A percentile compares a stretch with the other conserved stretches of the same genome.
These are phyloP conservation scores for Crucibulum laeve DNA, from an alignment of 768 basidiomycete species.

Conservation along the genomic window DNA sequence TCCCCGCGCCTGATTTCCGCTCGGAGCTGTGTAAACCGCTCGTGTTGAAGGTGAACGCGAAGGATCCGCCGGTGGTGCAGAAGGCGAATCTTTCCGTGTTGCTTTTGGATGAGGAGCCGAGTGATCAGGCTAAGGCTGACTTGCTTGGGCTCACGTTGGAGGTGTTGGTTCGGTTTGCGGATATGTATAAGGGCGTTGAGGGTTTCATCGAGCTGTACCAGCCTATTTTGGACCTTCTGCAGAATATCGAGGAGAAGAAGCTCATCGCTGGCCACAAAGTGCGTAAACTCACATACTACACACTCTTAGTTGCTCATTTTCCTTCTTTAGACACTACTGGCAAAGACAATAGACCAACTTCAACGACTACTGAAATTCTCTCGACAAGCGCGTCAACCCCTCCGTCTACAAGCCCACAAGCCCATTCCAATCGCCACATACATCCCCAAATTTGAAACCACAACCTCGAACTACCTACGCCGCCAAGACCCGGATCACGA, in stretches of 20 bases:
- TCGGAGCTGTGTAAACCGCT: conserved; percentile 38
- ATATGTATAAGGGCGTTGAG: conserved; percentile 71
- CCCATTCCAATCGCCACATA: conserved; percentile 93
- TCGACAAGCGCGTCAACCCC: conserved; percentile 66
- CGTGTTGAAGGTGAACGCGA: conserved; percentile 36
- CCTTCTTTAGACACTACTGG: conserved; percentile 40
- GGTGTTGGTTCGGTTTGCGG: conserved; percentile 64
- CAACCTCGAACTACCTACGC: conserved; percentile 70
- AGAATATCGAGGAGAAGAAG: conserved; percentile 38
- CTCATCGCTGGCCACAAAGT: conserved; percentile 59
- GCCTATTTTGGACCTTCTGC: conserved; percentile 61
- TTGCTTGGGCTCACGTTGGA: conserved; percentile 58
- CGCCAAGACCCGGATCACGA: conserved; percentile 90
- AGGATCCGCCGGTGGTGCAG: conserved; percentile 29
- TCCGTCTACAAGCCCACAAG: conserved; percentile 88
- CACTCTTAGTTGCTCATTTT: neutral
- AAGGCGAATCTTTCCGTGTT: conserved; percentile 47
- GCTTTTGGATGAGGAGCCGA: conserved; percentile 26
- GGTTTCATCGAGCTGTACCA: conserved; percentile 84
- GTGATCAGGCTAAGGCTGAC: conserved; percentile 70
- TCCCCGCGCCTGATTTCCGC: conserved; percentile 69
- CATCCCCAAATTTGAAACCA: conserved; percentile 87
- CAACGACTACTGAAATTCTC: conserved; percentile 70
- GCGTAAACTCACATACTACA: conserved; percentile 8
- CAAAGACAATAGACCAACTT: conserved; percentile 44